These are phyloP conservation scores for Barnettozyma sucrosica DNA, from an alignment of 805 yeast species.

Conservation along the genomic window DNA sequence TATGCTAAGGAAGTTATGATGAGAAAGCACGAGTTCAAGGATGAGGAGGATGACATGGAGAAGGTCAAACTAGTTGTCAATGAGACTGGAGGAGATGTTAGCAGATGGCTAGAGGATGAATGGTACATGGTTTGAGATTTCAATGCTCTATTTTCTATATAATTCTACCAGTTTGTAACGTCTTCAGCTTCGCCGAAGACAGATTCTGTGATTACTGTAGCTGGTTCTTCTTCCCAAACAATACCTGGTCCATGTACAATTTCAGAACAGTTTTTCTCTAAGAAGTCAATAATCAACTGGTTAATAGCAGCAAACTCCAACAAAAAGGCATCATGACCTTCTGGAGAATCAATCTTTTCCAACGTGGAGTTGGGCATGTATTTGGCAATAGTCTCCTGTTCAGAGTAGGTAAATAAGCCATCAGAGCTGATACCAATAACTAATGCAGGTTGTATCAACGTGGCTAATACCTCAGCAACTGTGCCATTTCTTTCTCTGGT, in stretches of 20 bases:
- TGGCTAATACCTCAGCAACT: constrained; percentile 42
- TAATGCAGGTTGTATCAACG: constrained; percentile 68
- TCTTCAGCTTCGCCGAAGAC: constrained; percentile 94
- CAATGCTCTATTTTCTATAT: background rate
- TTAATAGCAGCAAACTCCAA: constrained; percentile 84
- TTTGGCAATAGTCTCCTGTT: constrained; percentile 79
- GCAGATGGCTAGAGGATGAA: constrained; percentile 1
- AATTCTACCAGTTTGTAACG: constrained; percentile 80
- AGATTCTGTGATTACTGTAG: constrained; percentile 44
- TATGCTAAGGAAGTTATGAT: constrained; percentile 60
- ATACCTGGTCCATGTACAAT: constrained; percentile 43
- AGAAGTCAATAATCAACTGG: constrained; percentile 59
- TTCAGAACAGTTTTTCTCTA: constrained; percentile 50
- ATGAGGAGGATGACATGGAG: constrained; percentile 8
- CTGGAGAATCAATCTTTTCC: constrained; percentile 79
- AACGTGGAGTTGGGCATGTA: constrained; percentile 64
- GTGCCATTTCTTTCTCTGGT: constrained; percentile 64
- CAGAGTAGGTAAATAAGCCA: constrained; percentile 87
- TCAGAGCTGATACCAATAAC: constrained; percentile 89
- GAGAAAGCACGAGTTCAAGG: constrained; percentile 33
- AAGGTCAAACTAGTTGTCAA: constrained; percentile 2
- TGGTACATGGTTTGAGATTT: background rate
- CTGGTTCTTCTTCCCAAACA: constrained; percentile 40
- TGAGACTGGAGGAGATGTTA: background rate
- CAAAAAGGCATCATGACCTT: constrained; percentile 96